These are phyloP conservation scores for Fonsecaea multimorphosa DNA, from an alignment of 2,329 filamentous ascomycete genomes.

Conservation along the genomic window DNA sequence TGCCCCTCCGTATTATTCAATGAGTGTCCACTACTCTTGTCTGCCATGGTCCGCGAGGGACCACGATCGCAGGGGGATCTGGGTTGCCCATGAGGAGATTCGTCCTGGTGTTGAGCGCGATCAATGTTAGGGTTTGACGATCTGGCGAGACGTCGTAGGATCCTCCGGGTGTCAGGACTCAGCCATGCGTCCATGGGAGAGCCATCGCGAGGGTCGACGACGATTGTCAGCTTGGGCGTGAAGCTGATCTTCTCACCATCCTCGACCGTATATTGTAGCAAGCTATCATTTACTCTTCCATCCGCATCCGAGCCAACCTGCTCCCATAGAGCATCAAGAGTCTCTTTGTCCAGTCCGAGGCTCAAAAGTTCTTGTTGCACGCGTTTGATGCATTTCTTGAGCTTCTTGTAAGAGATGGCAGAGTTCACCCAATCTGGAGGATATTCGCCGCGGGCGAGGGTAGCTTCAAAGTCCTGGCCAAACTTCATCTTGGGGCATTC, in stretches of 20 bases:
- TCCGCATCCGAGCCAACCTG: slow-evolving; percentile 48
- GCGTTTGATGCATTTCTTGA: slow-evolving; percentile 88
- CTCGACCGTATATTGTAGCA: slow-evolving; percentile 63
- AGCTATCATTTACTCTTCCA: slow-evolving; percentile 41
- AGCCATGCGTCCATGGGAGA: slow-evolving; percentile 71
- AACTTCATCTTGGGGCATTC: slow-evolving; percentile 74
- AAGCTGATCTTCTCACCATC: slow-evolving; percentile 54
- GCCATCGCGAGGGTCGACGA: slow-evolving; percentile 70
- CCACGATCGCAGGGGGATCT: background rate
- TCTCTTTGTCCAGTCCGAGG: slow-evolving; percentile 74
- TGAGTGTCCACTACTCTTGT: background rate
- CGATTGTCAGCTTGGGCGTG: slow-evolving; percentile 72
- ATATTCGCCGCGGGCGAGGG: slow-evolving; percentile 73
- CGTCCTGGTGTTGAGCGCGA: background rate
- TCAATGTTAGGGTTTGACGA: slow-evolving; percentile 16
- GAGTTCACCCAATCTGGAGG: slow-evolving; percentile 73
- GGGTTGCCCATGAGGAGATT: slow-evolving; percentile 7
- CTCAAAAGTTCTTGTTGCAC: slow-evolving; percentile 73
- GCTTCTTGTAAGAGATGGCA: slow-evolving; percentile 80
- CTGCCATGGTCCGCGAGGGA: background rate
- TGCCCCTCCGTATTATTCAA: slow-evolving; percentile 21
- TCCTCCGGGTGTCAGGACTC: slow-evolving; percentile 67
- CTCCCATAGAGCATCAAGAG: slow-evolving; percentile 68
- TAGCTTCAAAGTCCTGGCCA: slow-evolving; percentile 75
- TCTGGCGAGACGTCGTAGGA: slow-evolving; percentile 67